phyloP scores from a whole-genome alignment of 2,329 filamentous ascomycete species.

The Colletotrichum kahawae region DNA sequence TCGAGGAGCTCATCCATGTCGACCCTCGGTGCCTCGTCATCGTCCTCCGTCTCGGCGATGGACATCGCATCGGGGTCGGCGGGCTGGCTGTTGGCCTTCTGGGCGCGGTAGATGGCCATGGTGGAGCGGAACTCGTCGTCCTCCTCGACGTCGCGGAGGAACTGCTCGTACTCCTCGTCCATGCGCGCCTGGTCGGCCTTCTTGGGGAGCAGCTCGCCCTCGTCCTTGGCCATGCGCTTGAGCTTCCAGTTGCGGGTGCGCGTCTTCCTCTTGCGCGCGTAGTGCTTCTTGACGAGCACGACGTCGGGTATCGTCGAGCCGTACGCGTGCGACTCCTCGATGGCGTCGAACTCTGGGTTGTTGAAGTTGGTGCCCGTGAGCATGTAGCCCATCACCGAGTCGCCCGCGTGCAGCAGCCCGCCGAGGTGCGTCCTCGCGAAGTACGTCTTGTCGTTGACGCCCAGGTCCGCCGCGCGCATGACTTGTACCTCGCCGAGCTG shows the following conservation, averaged over 20 bases:
- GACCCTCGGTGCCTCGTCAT: conserved; percentile 72
- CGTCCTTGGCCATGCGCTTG: conserved; percentile 90
- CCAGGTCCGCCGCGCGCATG: conserved; percentile 84
- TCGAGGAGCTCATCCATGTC: conserved; percentile 85
- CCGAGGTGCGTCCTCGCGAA: conserved; percentile 92
- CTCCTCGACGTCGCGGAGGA: conserved; percentile 95
- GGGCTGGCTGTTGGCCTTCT: conserved; percentile 48
- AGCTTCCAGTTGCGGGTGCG: conserved; percentile 90
- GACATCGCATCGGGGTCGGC: conserved; percentile 69
- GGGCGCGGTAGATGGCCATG: conserved; percentile 83
- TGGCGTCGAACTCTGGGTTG: conserved; percentile 80
- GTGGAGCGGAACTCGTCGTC: conserved; percentile 86
- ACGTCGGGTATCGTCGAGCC: conserved; percentile 86
- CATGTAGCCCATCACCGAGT: conserved; percentile 92
- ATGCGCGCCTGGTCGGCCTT: conserved; percentile 87
- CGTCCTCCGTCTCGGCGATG: conserved; percentile 66
- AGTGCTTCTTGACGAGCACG: conserved; percentile 96
- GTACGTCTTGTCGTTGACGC: conserved; percentile 84
- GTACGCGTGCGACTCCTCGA: conserved; percentile 80
- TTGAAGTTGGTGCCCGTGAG: conserved; percentile 92
- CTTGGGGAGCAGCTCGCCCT: conserved; percentile 84
- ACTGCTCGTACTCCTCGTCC: conserved; percentile 95
- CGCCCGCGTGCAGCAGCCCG: conserved; percentile 82
- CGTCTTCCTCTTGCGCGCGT: conserved; percentile 83
- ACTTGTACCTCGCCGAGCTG: conserved; percentile 87